phyloP scores from a whole-genome alignment of 2,329 filamentous ascomycete species.

The Clarireedia homoeocarpa region DNA sequence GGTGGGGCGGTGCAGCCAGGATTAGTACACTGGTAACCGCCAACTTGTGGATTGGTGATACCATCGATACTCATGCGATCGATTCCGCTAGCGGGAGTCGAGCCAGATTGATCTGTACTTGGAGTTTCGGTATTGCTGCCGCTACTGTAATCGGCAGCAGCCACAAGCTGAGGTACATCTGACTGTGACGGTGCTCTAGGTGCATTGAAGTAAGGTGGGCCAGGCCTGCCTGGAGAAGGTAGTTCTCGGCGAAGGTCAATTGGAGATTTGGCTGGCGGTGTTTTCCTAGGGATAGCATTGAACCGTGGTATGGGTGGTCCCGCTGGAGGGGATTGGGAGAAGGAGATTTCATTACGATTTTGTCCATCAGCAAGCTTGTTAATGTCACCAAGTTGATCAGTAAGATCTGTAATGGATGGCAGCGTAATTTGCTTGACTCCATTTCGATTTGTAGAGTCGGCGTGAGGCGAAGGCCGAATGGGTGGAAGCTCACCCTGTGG shows the following conservation, averaged over 20 bases:
- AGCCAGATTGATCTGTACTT: slow-evolving; percentile 37
- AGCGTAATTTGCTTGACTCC: slow-evolving; percentile 21
- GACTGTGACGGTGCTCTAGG: slow-evolving; percentile 21
- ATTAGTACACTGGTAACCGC: slow-evolving; percentile 50
- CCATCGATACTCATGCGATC: slow-evolving; percentile 53
- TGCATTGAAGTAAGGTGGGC: slow-evolving; percentile 13
- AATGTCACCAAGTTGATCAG: slow-evolving; percentile 25
- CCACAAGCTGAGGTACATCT: slow-evolving; percentile 20
- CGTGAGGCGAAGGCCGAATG: slow-evolving; percentile 24
- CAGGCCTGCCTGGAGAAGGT: slow-evolving; percentile 27
- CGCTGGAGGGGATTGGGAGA: slow-evolving; percentile 25
- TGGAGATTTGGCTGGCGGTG: slow-evolving; percentile 27
- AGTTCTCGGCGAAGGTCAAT: slow-evolving; percentile 35
- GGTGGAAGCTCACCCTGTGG: slow-evolving; percentile 23
- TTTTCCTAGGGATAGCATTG: slow-evolving; percentile 17
- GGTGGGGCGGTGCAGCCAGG: slow-evolving; percentile 61
- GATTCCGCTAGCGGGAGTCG: slow-evolving; percentile 37
- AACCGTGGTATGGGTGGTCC: slow-evolving; percentile 19
- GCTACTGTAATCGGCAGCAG: slow-evolving; percentile 23
- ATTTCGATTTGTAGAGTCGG: slow-evolving; percentile 21
- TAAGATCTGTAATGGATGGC: slow-evolving; percentile 20
- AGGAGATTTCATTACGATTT: slow-evolving; percentile 15
- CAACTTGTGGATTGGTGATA: slow-evolving; percentile 45
- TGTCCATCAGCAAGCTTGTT: slow-evolving; percentile 21
- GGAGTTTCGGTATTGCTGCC: slow-evolving; percentile 37